Evolutionary conservation across 2,329 filamentous ascomycete species (phyloP).

Genomic region (Fusarium sp.): DNA sequence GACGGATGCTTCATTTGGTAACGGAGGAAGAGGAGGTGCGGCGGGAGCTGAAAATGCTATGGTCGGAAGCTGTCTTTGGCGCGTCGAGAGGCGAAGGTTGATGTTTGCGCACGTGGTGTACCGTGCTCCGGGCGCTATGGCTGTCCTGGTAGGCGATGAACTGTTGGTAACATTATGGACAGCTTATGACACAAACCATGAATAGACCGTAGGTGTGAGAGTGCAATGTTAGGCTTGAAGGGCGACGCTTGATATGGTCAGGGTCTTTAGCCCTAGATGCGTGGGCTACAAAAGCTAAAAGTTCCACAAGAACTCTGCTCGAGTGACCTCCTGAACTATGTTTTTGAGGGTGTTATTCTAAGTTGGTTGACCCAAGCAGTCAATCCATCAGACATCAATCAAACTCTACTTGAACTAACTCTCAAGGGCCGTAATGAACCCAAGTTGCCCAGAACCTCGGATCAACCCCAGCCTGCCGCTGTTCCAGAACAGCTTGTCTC

Average conservation of each 20-base stretch:
- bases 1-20: too few relatives aligned
- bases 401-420: too few relatives aligned
- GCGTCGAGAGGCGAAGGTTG: neutral
- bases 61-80: neutral
- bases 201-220: neutral
- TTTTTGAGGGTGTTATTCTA: neutral
- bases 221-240: neutral
- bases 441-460: neutral
- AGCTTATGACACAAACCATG: too few relatives aligned
- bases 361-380: neutral
- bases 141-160: neutral
- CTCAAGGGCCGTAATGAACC: neutral
- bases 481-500: neutral
- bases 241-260: neutral
- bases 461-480: neutral
- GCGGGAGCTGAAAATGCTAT: fast-evolving
- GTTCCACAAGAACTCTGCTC: neutral
- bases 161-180: neutral
- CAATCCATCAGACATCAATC: fast-evolving
- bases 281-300: neutral
- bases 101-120: neutral
- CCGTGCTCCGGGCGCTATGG: too few relatives aligned
- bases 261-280: neutral
- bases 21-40: neutral
- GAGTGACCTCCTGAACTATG: neutral